Evolutionary conservation across 495 filamentous ascomycete species (phyloP).

Genomic region (Penicillium paradoxum): DNA sequence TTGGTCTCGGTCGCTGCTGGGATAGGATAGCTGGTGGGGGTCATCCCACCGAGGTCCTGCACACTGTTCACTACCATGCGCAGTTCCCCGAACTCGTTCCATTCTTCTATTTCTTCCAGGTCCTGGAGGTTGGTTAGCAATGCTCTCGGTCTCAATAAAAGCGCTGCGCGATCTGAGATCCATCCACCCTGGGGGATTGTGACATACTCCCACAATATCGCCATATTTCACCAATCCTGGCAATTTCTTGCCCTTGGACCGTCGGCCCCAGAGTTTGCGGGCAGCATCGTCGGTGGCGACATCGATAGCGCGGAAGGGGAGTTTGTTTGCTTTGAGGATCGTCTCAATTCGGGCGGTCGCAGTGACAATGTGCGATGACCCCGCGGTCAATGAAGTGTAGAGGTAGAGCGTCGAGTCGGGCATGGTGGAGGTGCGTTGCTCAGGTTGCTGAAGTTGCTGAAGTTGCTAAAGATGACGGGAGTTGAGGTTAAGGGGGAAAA

Average conservation of each 20-base stretch:
- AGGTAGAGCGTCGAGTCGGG: slow-evolving; percentile 80
- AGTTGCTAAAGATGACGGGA: too few species aligned
- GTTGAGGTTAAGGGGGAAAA: neutral
- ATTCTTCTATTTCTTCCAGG: slow-evolving; percentile 90
- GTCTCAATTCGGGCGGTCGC: slow-evolving; percentile 93
- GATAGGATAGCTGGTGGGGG: slow-evolving; percentile 44
- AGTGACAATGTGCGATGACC: slow-evolving; percentile 95
- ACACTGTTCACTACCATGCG: slow-evolving; percentile 67
- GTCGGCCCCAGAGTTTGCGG: slow-evolving; percentile 81
- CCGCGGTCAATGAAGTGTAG: slow-evolving; percentile 91
- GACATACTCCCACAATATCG: slow-evolving; percentile 75
- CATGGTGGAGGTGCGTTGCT: slow-evolving; percentile 20
- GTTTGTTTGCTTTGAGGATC: slow-evolving; percentile 89
- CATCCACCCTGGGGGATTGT: neutral
- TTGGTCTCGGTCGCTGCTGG: slow-evolving; percentile 23
- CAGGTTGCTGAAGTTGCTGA: too few species aligned
- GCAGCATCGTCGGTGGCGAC: slow-evolving; percentile 89
- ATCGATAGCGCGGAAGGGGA: slow-evolving; percentile 89
- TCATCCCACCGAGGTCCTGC: slow-evolving; percentile 33
- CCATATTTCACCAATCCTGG: slow-evolving; percentile 88
- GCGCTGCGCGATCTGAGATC: neutral
- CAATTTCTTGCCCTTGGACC: slow-evolving; percentile 74
- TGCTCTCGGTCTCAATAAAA: neutral
- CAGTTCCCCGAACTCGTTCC: slow-evolving; percentile 97
- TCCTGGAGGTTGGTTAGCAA: slow-evolving; percentile 53